phyloP scores from a whole-genome alignment of 2,329 filamentous ascomycete species.

The Fusarium sp. region DNA sequence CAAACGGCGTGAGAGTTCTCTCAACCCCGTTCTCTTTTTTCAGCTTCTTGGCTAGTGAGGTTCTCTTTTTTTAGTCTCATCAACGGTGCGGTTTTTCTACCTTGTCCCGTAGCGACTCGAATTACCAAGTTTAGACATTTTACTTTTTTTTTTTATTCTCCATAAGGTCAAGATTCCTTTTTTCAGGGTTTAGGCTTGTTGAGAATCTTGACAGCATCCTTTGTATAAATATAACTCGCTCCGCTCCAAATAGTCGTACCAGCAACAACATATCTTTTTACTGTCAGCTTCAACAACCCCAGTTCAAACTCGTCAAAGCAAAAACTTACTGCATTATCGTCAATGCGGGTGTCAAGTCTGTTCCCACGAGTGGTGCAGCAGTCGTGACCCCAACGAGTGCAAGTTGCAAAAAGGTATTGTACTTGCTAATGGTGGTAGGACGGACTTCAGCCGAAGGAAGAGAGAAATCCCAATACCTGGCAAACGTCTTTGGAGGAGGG shows the following conservation, averaged over 20 bases:
- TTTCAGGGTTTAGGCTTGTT: conserved; percentile 41
- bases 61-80: not conserved
- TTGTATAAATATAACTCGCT: conserved; percentile 89
- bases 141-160: not conserved
- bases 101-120: not conserved
- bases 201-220: conserved; percentile 91
- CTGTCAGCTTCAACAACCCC: not conserved
- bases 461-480: conserved; percentile 96
- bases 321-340: conserved; percentile 71
- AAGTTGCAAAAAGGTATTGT: conserved; percentile 93
- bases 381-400: conserved; percentile 87
- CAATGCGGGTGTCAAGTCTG: conserved; percentile 65
- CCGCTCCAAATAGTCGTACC: conserved; percentile 94
- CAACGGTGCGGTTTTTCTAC: not conserved
- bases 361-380: conserved; percentile 78
- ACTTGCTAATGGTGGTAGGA: conserved; percentile 86
- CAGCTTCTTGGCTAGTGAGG: not conserved
- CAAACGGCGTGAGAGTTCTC: too few species aligned
- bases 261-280: conserved; percentile 80
- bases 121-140: not conserved
- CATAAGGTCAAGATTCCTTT: conserved; percentile 15
- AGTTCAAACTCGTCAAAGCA: not conserved
- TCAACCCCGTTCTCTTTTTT: too few species aligned
- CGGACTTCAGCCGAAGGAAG: conserved; percentile 87
- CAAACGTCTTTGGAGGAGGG: conserved; percentile 91